phyloP scores from a whole-genome alignment of 257 asterid species.

The Capsicum baccatum region DNA sequence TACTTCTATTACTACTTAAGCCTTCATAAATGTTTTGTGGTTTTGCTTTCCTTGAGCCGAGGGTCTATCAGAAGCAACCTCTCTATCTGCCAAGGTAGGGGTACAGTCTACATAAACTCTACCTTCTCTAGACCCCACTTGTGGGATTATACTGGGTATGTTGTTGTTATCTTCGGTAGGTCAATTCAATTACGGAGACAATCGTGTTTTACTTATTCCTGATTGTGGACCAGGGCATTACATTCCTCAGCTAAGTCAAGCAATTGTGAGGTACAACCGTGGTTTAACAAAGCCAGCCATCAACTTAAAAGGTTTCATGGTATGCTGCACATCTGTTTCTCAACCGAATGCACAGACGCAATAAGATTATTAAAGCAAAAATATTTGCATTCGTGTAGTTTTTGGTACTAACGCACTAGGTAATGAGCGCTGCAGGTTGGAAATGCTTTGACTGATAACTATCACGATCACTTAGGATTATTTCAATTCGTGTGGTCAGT shows the following conservation, averaged over 20 bases:
- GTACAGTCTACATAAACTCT: no score
- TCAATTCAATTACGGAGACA: not conserved
- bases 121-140: no score
- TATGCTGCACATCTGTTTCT: conserved; percentile 32
- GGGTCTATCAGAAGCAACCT: no score
- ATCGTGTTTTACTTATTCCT: not conserved
- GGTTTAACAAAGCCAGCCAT: conserved; percentile 53
- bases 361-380: not conserved
- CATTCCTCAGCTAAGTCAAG: conserved; percentile 95
- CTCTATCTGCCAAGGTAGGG: no score
- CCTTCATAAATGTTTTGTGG: no score
- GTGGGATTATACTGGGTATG: no score
- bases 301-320: conserved; percentile 95
- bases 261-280: conserved; percentile 70
- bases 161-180: not conserved
- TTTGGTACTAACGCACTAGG: not conserved
- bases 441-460: conserved; percentile 89
- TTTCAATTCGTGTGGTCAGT: conserved; percentile 87
- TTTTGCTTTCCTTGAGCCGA: no score
- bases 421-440: conserved; percentile 68
- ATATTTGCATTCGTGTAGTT: not conserved
- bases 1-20: no score
- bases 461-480: conserved; percentile 78
- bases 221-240: conserved; percentile 71
- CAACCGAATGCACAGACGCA: not conserved